A percentile compares a stretch with the other conserved stretches of the same genome.
Evolutionary conservation across 257 asterid species (phyloP).

Genomic region (Misopates orontium): DNA sequence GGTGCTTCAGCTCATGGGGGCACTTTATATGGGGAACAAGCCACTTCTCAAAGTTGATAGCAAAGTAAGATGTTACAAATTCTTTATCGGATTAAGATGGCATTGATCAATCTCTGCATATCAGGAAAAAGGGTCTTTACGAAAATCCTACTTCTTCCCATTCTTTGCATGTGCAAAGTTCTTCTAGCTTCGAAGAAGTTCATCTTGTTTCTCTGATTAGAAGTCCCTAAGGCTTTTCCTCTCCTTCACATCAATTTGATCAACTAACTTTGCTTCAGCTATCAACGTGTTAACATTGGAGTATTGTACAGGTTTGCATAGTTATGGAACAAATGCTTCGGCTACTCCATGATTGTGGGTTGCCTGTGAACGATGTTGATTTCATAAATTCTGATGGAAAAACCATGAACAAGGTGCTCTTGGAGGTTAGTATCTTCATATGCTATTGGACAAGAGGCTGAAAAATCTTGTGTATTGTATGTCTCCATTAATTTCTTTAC

Average conservation of each 20-base stretch:
- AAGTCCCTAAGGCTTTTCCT: neutral
- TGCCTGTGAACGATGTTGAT: constrained; percentile 83
- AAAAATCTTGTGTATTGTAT: neutral
- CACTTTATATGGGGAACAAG: constrained; percentile 97
- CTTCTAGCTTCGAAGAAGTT: neutral
- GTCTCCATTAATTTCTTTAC: neutral
- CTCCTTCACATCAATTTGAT: neutral
- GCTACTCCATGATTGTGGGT: constrained; percentile 87
- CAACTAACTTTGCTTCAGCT: neutral
- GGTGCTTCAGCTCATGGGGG: constrained; percentile 96
- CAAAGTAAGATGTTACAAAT: constrained; percentile 53
- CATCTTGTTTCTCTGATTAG: constrained; percentile 2
- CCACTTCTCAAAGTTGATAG: constrained; percentile 95
- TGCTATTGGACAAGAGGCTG: constrained; percentile 15
- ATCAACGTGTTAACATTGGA: neutral
- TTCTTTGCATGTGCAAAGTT: neutral
- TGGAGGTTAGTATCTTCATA: constrained; percentile 61
- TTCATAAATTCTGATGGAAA: constrained; percentile 88
- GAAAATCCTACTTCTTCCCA: neutral
- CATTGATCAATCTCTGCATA: neutral
- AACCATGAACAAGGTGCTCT: constrained; percentile 79
- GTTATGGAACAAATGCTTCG: constrained; percentile 97
- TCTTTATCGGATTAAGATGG: neutral
- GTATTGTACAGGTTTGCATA: constrained; percentile 60
- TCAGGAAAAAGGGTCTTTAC: neutral